Percentiles rank a stretch among this genome's conserved stretches.
phyloP scores from a whole-genome alignment of 1,139 yeast species.

The Blastobotrys indianensis region DNA sequence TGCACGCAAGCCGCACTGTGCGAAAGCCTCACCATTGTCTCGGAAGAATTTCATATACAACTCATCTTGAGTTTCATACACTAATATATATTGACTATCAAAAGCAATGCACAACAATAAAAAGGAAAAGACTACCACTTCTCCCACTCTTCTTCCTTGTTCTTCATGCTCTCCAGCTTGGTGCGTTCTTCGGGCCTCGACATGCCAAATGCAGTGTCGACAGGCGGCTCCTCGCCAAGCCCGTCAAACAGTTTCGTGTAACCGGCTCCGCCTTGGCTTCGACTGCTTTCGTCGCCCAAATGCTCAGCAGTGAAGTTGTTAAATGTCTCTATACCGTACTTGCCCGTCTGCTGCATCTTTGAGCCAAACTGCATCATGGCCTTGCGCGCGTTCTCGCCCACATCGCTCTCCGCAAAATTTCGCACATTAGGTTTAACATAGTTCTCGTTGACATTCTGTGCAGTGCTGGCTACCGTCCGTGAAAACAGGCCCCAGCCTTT shows the following conservation, averaged over 20 bases:
- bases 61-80: background rate
- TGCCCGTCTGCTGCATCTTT: constrained; percentile 84
- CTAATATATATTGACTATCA: too few species aligned
- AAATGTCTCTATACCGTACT: constrained; percentile 53
- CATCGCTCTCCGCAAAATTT: constrained; percentile 74
- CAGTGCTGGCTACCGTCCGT: constrained; percentile 72
- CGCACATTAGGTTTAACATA: constrained; percentile 86
- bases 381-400: constrained; percentile 71
- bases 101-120: too few species aligned
- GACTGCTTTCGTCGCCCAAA: background rate
- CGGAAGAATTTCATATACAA: background rate
- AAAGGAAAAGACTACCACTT: constrained; percentile 24
- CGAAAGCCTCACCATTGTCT: too few species aligned
- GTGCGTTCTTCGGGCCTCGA: constrained; percentile 55
- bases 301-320: constrained; percentile 48
- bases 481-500: constrained; percentile 96
- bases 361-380: constrained; percentile 97
- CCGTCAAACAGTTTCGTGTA: constrained; percentile 51
- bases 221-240: constrained; percentile 38
- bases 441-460: constrained; percentile 76
- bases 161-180: constrained; percentile 47
- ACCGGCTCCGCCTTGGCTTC: constrained; percentile 28
- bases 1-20: too few species aligned
- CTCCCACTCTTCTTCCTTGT: constrained; percentile 44
- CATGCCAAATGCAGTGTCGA: constrained; percentile 64